Base-by-base conservation (phyloP, 228 moss, liverwort and hornwort species). In the Sphagnum magellanicum region DNA sequence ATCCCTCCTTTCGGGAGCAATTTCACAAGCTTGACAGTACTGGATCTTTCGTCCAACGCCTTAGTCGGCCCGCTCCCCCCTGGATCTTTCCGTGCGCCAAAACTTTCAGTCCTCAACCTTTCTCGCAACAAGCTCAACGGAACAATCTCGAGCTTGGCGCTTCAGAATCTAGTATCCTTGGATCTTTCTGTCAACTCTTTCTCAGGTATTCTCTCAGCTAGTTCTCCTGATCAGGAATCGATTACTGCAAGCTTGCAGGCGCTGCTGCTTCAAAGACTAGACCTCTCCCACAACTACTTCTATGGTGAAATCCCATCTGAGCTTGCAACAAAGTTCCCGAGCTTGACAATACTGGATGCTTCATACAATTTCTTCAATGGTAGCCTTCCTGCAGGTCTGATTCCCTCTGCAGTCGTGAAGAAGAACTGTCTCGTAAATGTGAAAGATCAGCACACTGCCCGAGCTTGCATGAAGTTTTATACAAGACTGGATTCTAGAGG, bases 351-450 rank as follows among this genome's bases (percentile, higher is more conserved):
- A 7, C 71, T 97, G 51, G 86, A 97, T 46, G 67, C 90, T 0
- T 93, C 93, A 0, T 74, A 82, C 69, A 93, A 97, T 65, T 97
- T 90, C 55, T 91, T 93, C 77, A 91, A 97, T 57, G 97, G 87
- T 49, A 84, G 76, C 17, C 52, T 81, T 14, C 97, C 97, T 0
- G 64, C 59, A n/a, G 78, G 70, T 5, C 69, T 91, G 9, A 81
- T 88, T 14, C 74, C 84, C 0, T 50, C 52, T 66, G 85, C 91
- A 5, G 60, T 77, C 17, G 74, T 80, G 6, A 91, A 76, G 82
- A 93, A 90, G 72, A 97, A 97, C 67, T 97, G 97, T 61, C 79
- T 97, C 50, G 48, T 32, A 4, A 80, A 86, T 65, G 71, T 67
- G 0, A 78, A 73, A 5, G 82, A 77, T 52, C 97, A 97, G 71